Evolutionary conservation across 78 protist species (phyloP), one percentile per base, ranked within the genome.

Genomic region (Cavenderia fasciculata): DNA sequence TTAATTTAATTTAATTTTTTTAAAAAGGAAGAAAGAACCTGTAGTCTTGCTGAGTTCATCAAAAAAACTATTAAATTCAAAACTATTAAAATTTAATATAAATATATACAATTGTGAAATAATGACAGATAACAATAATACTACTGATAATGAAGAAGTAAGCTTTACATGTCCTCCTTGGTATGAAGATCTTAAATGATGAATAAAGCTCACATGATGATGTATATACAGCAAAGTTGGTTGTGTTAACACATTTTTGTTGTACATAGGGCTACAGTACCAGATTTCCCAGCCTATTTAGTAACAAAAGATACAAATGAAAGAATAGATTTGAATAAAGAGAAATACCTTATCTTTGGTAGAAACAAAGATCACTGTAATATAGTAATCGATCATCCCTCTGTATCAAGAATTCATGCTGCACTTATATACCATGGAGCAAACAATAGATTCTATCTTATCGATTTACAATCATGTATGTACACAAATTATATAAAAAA

Each of bases 331-430:
- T 49, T 82, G 16, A 44, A 57, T 46, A 68, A 52, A 23, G 41
- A 46, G 10, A 52, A 68, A n/a, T 82, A 10, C 18, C 27, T 54
- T 19, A 78, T 82, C 4, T 82, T 82, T 68, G 90, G 90, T 56
- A 82, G 90, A 68, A 82, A 47, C 38, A 43, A 61, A 43, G 90
- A 68, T 0, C 49, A 68, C 1, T 5, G 79, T 16, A 27, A 59
- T n/a, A 52, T 82, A 1, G 14, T 68, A 40, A 33, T 82, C 16
- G 90, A 82, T 54, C 90, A 82, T 31, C 90, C 90, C n/a, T 82
- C 90, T 29, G 90, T 82, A n/a, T 82, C 90, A 5, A 65, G 90
- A 68, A 65, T 76, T 52, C 90, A 82, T 56, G 90, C 90, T n/a
- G 90, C 90, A 19, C 25, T 82, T 18, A 78, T 82, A 18, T 82